Evolutionary conservation across 768 basidiomycete genomes (phyloP).

Genomic region (Amyloporia xantha): DNA sequence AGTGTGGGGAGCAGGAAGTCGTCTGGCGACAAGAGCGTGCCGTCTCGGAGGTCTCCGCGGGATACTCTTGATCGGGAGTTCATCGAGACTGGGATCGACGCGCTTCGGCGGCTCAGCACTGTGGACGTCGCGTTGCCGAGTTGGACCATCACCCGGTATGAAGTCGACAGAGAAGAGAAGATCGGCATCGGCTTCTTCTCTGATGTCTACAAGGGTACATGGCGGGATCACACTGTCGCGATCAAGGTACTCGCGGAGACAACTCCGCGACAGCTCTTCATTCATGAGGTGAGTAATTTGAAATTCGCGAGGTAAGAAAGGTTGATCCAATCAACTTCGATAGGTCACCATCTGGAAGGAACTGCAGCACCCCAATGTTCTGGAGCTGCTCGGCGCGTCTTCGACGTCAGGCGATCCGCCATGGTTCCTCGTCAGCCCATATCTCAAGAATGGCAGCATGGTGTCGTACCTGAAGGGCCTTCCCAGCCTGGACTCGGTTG

Average conservation of each 20-base stretch:
- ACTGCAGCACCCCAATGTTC: slow-evolving; percentile 61
- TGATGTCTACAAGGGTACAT: slow-evolving; percentile 70
- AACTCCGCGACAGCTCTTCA: slow-evolving; percentile 57
- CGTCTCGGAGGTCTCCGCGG: slow-evolving; percentile 16
- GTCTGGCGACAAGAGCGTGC: not conserved
- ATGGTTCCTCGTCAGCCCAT: slow-evolving; percentile 54
- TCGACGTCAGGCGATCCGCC: slow-evolving; percentile 54
- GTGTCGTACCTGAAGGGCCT: slow-evolving; percentile 45
- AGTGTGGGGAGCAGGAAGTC: slow-evolving; percentile 3
- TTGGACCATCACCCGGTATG: slow-evolving; percentile 81
- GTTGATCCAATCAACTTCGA: not conserved
- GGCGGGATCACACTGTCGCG: slow-evolving; percentile 60
- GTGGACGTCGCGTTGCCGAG: slow-evolving; percentile 38
- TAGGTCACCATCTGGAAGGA: slow-evolving; percentile 52
- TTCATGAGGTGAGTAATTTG: not conserved
- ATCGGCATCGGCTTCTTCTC: slow-evolving; percentile 75
- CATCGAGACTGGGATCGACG: slow-evolving; percentile 67
- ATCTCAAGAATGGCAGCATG: slow-evolving; percentile 59
- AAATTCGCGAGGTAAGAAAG: not conserved
- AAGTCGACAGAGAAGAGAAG: slow-evolving; percentile 62
- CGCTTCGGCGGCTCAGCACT: slow-evolving; percentile 54
- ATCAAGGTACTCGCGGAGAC: slow-evolving; percentile 65
- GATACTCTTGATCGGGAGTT: slow-evolving; percentile 67
- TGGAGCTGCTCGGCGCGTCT: slow-evolving; percentile 73
- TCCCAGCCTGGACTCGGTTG: slow-evolving; percentile 28